Conservation (phyloP, 768 basidiomycete genomes). For the Boletus coccyginus region DNA sequence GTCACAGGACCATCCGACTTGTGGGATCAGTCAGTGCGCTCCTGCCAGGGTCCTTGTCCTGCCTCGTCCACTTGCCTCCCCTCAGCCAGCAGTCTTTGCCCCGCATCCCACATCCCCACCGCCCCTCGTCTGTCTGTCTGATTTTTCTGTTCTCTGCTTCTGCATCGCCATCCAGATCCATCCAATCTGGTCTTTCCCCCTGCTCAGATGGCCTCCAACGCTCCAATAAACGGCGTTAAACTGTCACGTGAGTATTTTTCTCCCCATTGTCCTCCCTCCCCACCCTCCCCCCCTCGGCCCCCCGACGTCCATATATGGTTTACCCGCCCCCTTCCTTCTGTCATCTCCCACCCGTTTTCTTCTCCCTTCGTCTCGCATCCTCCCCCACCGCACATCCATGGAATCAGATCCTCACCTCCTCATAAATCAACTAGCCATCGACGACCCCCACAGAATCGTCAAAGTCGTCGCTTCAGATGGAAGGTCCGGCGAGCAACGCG, state of each 20-base stretch:
- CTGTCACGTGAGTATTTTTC: slow-evolving; percentile 65
- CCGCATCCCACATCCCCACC: slow-evolving; percentile 10
- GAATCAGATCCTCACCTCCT: slow-evolving; percentile 24
- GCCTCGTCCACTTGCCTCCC: slow-evolving; percentile 16
- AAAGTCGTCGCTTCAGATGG: slow-evolving; percentile 95
- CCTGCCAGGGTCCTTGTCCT: slow-evolving; percentile 26
- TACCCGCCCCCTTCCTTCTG: slow-evolving; percentile 21
- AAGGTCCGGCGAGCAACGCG: slow-evolving; percentile 83
- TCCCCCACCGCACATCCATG: slow-evolving; percentile 19
- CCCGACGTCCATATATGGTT: slow-evolving; percentile 29
- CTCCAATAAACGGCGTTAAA: slow-evolving; percentile 86
- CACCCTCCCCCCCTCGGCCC: slow-evolving; percentile 8
- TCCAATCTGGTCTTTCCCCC: slow-evolving; percentile 9
- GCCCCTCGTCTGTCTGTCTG: not conserved
- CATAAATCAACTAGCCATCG: slow-evolving; percentile 56
- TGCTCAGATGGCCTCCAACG: slow-evolving; percentile 64
- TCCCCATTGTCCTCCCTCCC: slow-evolving; percentile 14
- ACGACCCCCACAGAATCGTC: slow-evolving; percentile 96
- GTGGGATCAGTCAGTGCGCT: slow-evolving; percentile 20
- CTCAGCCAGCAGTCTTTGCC: not conserved
- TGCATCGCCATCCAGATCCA: slow-evolving; percentile 15
- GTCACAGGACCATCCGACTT: slow-evolving; percentile 31
- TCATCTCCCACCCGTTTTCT: slow-evolving; percentile 34
- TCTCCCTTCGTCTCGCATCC: slow-evolving; percentile 34
- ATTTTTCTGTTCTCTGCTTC: not conserved